Conservation (phyloP, 495 filamentous ascomycete species). For the Daldinia caldariorum region DNA sequence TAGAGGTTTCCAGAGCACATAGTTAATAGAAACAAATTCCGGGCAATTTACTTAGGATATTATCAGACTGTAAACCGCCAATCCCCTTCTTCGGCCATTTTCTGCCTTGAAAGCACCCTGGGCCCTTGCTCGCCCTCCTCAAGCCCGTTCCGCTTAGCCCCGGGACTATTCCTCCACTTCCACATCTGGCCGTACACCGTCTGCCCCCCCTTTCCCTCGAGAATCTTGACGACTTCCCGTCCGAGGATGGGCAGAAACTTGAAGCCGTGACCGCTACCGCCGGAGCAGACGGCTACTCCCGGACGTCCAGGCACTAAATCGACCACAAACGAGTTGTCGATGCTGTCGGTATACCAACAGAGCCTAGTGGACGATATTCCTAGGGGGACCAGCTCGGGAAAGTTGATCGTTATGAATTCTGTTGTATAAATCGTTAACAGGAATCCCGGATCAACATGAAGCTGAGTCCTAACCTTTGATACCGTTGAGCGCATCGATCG, state of each 20-base stretch:
- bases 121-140: slow-evolving; percentile 50
- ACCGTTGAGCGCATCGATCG: slow-evolving; percentile 48
- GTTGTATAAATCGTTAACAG: background rate
- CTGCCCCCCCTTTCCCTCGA: slow-evolving; percentile 43
- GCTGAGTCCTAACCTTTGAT: slow-evolving; percentile 36
- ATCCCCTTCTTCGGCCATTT: slow-evolving; percentile 46
- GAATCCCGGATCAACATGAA: background rate
- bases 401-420: slow-evolving; percentile 43
- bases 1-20: too few species aligned
- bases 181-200: slow-evolving; percentile 47
- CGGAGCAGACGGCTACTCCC: slow-evolving; percentile 75
- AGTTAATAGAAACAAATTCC: too few species aligned
- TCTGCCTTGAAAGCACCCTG: slow-evolving; percentile 45
- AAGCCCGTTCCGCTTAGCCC: slow-evolving; percentile 42
- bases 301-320: slow-evolving; percentile 68
- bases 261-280: slow-evolving; percentile 80
- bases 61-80: slow-evolving; percentile 35
- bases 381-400: slow-evolving; percentile 54
- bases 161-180: slow-evolving; percentile 42
- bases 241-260: slow-evolving; percentile 86
- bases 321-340: slow-evolving; percentile 71
- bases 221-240: slow-evolving; percentile 68
- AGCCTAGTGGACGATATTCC: slow-evolving; percentile 62
- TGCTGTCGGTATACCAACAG: slow-evolving; percentile 80
- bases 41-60: background rate